Evolutionary conservation across 192 early-diverging fungal species (phyloP).

Genomic region (Thoreauomyces humboldtii): DNA sequence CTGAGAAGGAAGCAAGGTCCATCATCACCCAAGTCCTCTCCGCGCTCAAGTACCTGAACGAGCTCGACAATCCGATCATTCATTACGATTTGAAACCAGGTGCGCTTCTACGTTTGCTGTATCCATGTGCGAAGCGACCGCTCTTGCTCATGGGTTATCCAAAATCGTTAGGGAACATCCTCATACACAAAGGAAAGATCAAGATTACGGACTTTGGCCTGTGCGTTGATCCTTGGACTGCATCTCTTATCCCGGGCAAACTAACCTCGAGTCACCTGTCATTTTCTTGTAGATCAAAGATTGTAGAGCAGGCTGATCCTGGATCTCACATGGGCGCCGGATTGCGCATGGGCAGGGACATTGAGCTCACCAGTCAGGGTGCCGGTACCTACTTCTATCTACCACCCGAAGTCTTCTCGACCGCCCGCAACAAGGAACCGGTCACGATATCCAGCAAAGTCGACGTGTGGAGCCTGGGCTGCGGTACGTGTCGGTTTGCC

Average conservation of each 20-base stretch:
- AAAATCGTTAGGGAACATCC: conserved; percentile 29
- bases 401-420: conserved; percentile 29
- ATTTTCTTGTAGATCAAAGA: conserved; percentile 3
- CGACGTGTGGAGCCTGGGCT: conserved; percentile 22
- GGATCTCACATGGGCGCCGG: neutral
- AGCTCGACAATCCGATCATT: conserved; percentile 23
- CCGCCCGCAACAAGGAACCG: neutral
- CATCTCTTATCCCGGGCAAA: too few relatives aligned
- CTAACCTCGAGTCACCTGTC: neutral
- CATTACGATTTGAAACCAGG: conserved; percentile 37
- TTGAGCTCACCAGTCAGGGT: conserved; percentile 34
- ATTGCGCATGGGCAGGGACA: conserved; percentile 9
- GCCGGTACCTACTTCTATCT: conserved; percentile 34
- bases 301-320: conserved; percentile 12
- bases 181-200: conserved; percentile 27
- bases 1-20: conserved; percentile 19
- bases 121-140: neutral
- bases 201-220: conserved; percentile 36
- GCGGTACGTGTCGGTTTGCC: neutral
- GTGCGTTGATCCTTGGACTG: too few relatives aligned
- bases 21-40: conserved; percentile 27
- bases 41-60: conserved; percentile 31
- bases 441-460: conserved; percentile 19
- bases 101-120: neutral
- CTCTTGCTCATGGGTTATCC: too few relatives aligned